These are phyloP conservation scores for Leptomonas pyrrhocoris DNA, from an alignment of 208 protist species.

Conservation along the genomic window DNA sequence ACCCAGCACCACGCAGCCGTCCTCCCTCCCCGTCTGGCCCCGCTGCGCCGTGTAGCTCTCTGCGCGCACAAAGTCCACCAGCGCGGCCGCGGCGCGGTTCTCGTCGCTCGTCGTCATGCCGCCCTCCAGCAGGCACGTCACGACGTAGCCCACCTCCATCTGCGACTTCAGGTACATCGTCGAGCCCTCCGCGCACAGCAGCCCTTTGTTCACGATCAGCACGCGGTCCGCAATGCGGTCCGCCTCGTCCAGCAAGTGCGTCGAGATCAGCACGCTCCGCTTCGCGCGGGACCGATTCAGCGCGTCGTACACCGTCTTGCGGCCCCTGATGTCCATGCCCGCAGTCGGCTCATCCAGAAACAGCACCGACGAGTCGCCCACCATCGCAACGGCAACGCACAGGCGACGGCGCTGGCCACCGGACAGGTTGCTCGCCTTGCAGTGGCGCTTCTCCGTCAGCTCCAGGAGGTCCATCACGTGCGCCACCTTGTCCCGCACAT, in stretches of 20 bases:
- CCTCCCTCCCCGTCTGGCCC: background rate
- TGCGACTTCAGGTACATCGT: conserved; percentile 83
- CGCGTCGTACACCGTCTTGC: conserved; percentile 74
- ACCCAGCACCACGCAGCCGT: conserved; percentile 44
- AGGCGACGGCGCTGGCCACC: conserved; percentile 85
- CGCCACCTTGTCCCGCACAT: conserved; percentile 52
- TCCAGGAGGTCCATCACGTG: conserved; percentile 58
- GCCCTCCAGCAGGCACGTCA: conserved; percentile 73
- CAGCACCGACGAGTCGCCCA: conserved; percentile 72
- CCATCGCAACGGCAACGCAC: conserved; percentile 83
- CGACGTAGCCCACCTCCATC: conserved; percentile 68
- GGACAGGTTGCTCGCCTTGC: conserved; percentile 52
- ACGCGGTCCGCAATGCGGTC: conserved; percentile 94
- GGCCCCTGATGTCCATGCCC: conserved; percentile 86
- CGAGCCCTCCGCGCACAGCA: conserved; percentile 64
- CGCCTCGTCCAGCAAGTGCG: conserved; percentile 97
- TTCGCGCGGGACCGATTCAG: conserved; percentile 47
- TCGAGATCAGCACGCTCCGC: conserved; percentile 77
- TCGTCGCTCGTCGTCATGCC: conserved; percentile 45
- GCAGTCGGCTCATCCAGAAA: conserved; percentile 93
- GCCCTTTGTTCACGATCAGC: conserved; percentile 88
- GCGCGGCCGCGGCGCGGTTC: conserved; percentile 36
- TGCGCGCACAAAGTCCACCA: conserved; percentile 60
- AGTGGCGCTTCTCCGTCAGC: conserved; percentile 63
- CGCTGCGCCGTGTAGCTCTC: conserved; percentile 44